Evolutionary conservation across 805 yeast genomes (phyloP), one percentile per base, ranked within the genome.

Genomic region (Kodamaea leandrae): DNA sequence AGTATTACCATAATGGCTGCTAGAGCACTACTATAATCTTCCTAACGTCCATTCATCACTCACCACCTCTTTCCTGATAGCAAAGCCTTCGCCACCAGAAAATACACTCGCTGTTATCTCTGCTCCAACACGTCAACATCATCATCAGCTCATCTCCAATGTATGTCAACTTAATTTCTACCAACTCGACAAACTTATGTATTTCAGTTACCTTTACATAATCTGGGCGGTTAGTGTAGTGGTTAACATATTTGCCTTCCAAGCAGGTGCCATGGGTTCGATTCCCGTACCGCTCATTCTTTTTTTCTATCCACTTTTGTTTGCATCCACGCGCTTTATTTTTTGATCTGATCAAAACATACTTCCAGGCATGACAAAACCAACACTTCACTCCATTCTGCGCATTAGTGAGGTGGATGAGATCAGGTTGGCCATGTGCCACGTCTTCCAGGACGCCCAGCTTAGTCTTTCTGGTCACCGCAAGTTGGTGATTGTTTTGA

Each of bases 241-340:
- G 90, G 91, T 80, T 81, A 83, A 80, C 86, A 83, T 83, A 72
- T 79, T 78, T 80, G 88, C 89, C 89, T 83, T 83, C 90, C 90
- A 83, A 83, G 90, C 88, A 80, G 79, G 83, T 72, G 90, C 79
- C 87, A 82, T 77, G 90, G 88, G 91, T 83, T 83, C 91, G 89
- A 83, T 81, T 83, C 91, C 84, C 88, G 83, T 79, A 80, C 82
- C 82, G 79, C 81, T 82, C 87, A 80, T 47, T 35, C 21, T 18
- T 4, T 21, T 25, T 33, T 26, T 24, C 12, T 6, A 10, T 20
- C 17, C 37, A 24, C 10, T 34, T 23, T 16, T 34, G 7, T 36
- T 16, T n/a, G 12, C 13, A 12, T 14, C 13, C 37, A 32, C 38
- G 38, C 18, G 13, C 6, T 25, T 25, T 9, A 9, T 14, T 27